Base-by-base conservation (phyloP, 441 rosid genomes). In the Populus hybrid region DNA sequence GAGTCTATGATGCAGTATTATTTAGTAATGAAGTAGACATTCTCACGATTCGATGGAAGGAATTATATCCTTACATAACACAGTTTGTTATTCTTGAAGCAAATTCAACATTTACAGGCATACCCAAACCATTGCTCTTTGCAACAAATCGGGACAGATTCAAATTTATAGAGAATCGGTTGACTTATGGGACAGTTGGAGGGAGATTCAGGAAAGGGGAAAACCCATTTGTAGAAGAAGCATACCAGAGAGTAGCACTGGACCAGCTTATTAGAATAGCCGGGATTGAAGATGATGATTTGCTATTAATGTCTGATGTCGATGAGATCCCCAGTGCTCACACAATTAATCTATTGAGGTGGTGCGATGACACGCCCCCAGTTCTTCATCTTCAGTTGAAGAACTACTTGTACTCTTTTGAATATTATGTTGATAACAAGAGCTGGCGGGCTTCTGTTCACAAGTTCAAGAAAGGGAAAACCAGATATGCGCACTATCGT, bases 261-360 rank as follows among this genome's bases (percentile, higher is more conserved):
- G 98, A 94, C 79, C 90, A 88, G 79, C 90, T 94, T 53, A 86
- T 92, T 67, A 87, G 88, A 71, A 84, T 88, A 66, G 98, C 97
- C 0, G 95, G 97, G 3, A 92, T 94, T 38, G 93, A 94, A 82
- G 97, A 94, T 50, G 98, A 89, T 65, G 98, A 94, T 80, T 80
- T 94, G 84, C 76, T 94, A 94, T 91, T 92, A 9, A 94, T 94
- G 98, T 94, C 98, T 6, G 98, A 94, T 76, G 97, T 90, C 1
- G 98, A 94, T 74, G 98, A 94, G 90, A 94, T 94, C 72, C 98
- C 97, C 2, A 94, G 98, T 69, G 96, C 91, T 1, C 98, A 94
- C 80, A 92, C 98, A 0, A 87, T 94, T 69, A 85, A 94, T 81
- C 93, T 94, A 28, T 78, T 94, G 85, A 85, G 98, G 73, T 94